Evolutionary conservation across 164 flowering plant genomes (phyloP), one percentile per base, ranked within the genome.

Genomic region (Echeveria elegans): DNA sequence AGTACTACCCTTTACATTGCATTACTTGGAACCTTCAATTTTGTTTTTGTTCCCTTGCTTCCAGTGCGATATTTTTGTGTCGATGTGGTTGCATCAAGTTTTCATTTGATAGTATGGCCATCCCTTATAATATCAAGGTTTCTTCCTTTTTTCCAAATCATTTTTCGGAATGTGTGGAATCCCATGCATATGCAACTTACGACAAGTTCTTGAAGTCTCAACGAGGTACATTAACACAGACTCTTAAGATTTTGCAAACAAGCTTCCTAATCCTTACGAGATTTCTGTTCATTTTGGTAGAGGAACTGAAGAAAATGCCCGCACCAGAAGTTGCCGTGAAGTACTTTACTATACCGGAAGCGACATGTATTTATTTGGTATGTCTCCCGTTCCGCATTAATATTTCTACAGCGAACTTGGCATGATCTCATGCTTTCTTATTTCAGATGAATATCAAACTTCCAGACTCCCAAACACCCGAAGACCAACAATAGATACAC

Each of bases 131-230:
- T 1, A 43, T 56, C 2, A n/a, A 53, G 10, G 28, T 26, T 23
- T 34, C 59, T 62, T 58, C 2, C 19, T 70, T 58, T 65, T 28
- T 6, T 76, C 77, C 91, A 94, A 96, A 94, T 82, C 96, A 94
- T 78, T 88, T 94, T 77, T 91, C 97, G 52, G 97, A 91, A 83
- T 88, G 96, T 59, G 99, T 94, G 61, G 99, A 95, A 82, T 75
- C 47, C 68, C 99, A 95, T 78, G 97, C 99, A 36, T 95, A 60
- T 78, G 78, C 76, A 76, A 91, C 99, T 70, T 95, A 89, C 73
- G 97, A 95, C 85, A 91, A 95, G 76, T 91, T 91, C 76, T 79
- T 95, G 82, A 95, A 81, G 77, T 80, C 73, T 21, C 73, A 79
- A 70, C 95, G 86, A 83, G 97, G 99, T 88, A 75, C 34, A 14